Evolutionary conservation across 2,329 filamentous ascomycete genomes (phyloP).

Genomic region (Fusarium transvaalense): DNA sequence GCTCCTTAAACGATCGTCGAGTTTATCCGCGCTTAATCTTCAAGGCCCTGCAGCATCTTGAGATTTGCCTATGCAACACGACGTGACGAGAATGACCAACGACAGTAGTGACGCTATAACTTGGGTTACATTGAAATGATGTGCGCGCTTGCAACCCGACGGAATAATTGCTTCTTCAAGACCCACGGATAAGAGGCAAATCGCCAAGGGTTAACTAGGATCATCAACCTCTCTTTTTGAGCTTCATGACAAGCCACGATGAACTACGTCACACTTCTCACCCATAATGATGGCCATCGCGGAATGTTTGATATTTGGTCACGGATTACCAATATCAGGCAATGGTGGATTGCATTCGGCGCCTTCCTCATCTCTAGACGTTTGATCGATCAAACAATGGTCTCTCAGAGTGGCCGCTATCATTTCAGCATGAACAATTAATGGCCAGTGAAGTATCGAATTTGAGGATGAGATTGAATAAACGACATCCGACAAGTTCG

Average conservation of each 20-base stretch:
- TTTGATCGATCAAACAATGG: slow-evolving; percentile 39
- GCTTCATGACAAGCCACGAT: background rate
- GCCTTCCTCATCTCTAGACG: slow-evolving; percentile 20
- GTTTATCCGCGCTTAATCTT: background rate
- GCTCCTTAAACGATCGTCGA: background rate
- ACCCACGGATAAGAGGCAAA: background rate
- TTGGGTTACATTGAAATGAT: slow-evolving; percentile 12
- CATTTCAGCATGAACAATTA: slow-evolving; percentile 21
- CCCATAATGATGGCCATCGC: background rate
- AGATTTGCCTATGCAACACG: slow-evolving; percentile 17
- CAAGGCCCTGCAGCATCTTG: background rate
- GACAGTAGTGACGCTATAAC: slow-evolving; percentile 7
- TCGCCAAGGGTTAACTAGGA: background rate
- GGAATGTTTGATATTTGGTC: slow-evolving; percentile 1
- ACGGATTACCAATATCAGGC: slow-evolving; percentile 1
- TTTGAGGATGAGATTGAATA: slow-evolving; percentile 4
- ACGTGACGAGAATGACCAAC: slow-evolving; percentile 1
- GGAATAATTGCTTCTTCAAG: background rate
- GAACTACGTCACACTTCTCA: background rate
- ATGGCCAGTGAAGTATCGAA: slow-evolving; percentile 20
- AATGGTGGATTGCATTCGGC: slow-evolving; percentile 12
- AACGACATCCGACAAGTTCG: slow-evolving; percentile 28
- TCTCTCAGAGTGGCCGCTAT: slow-evolving; percentile 16
- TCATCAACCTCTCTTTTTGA: background rate
- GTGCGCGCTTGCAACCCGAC: slow-evolving; percentile 30